Evolutionary conservation across 179 eudicot species (phyloP).

Genomic region (Beta lomatogona): DNA sequence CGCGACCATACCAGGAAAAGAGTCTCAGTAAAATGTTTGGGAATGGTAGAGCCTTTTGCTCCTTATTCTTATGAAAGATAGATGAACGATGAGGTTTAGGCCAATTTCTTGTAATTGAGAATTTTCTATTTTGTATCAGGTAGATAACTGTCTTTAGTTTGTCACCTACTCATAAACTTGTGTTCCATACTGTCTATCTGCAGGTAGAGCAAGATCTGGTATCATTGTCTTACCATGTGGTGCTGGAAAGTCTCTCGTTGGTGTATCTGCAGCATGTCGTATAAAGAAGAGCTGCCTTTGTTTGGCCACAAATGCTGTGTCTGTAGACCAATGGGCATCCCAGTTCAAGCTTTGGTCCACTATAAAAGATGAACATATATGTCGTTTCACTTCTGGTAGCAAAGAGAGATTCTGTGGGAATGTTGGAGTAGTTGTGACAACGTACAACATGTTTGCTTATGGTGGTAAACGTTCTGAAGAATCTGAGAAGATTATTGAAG

Average conservation of each 20-base stretch:
- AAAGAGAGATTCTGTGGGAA: slow-evolving; percentile 96
- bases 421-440: slow-evolving; percentile 97
- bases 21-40: slow-evolving; percentile 99
- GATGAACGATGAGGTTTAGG: slow-evolving; percentile 7
- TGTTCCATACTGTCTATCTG: slow-evolving; percentile 14
- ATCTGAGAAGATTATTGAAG: slow-evolving; percentile 97
- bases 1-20: slow-evolving; percentile 97
- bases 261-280: slow-evolving; percentile 97
- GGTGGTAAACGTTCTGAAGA: slow-evolving; percentile 98
- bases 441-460: slow-evolving; percentile 99
- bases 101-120: slow-evolving; percentile 7
- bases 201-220: slow-evolving; percentile 99
- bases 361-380: slow-evolving; percentile 85
- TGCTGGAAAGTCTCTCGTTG: slow-evolving; percentile 98
- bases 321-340: slow-evolving; percentile 99
- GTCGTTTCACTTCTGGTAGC: slow-evolving; percentile 97
- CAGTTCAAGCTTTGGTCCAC: slow-evolving; percentile 99
- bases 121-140: neutral
- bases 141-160: neutral
- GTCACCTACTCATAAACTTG: neutral
- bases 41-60: slow-evolving; percentile 58
- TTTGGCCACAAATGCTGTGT: slow-evolving; percentile 98
- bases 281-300: slow-evolving; percentile 95
- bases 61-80: slow-evolving; percentile 4
- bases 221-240: slow-evolving; percentile 98